Conservation (phyloP, 2,329 filamentous ascomycete genomes). For the Aspergillus arachidicola region DNA sequence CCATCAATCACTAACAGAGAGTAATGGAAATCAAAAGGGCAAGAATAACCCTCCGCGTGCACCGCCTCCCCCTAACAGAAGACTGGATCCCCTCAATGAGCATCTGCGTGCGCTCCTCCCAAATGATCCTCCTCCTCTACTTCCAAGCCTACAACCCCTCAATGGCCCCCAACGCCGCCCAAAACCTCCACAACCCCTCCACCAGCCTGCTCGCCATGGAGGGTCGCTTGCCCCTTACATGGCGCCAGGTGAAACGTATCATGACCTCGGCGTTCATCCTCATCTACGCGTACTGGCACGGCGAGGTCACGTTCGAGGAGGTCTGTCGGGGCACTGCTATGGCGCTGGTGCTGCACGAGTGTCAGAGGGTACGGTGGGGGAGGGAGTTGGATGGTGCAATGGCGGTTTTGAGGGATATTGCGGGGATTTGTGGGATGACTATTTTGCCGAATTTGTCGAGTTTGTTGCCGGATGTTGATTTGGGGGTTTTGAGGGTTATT, state of each 20-base stretch:
- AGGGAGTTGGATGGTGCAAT: neutral
- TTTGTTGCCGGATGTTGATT: neutral
- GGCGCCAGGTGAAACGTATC: slow-evolving; percentile 3
- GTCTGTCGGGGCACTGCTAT: neutral
- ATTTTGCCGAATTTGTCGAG: neutral
- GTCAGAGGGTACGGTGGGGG: neutral
- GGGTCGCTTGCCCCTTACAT: neutral
- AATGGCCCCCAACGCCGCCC: neutral
- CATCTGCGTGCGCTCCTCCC: slow-evolving; percentile 3
- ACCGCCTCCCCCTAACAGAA: neutral
- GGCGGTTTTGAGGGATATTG: neutral
- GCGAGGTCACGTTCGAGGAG: slow-evolving; percentile 1
- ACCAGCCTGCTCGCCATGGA: neutral
- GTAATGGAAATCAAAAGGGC: neutral
- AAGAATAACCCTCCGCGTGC: slow-evolving; percentile 1
- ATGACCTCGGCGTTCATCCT: neutral
- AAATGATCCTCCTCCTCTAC: slow-evolving; percentile 6
- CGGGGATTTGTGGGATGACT: slow-evolving; percentile 1
- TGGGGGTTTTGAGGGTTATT: neutral
- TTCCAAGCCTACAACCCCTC: neutral
- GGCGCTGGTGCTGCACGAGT: neutral
- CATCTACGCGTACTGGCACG: slow-evolving; percentile 2
- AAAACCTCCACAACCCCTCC: neutral
- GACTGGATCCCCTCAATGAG: slow-evolving; percentile 4
- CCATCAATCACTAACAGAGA: neutral